A percentile compares a stretch with the other conserved stretches of the same genome.
Conservation (phyloP, 2,329 filamentous ascomycete species). For the Phialocephala subalpina region DNA sequence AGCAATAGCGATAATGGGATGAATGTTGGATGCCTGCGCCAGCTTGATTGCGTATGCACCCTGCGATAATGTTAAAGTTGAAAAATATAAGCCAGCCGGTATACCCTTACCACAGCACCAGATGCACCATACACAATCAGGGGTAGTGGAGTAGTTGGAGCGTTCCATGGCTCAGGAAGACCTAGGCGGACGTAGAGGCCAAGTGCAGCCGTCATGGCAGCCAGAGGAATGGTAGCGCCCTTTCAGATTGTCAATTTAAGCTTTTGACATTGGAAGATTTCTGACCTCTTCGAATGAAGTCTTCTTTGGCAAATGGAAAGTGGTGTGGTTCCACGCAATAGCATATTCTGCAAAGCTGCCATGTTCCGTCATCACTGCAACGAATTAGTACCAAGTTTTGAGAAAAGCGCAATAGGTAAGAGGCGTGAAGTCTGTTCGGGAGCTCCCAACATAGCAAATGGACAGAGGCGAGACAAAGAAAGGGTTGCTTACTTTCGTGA, state of each 20-base stretch:
- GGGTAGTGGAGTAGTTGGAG: constrained; percentile 31
- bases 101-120: constrained; percentile 36
- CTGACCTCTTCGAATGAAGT: constrained; percentile 42
- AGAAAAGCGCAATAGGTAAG: too few species aligned
- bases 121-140: constrained; percentile 42
- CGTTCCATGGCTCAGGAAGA: constrained; percentile 50
- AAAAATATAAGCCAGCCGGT: background rate
- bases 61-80: constrained; percentile 24
- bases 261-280: constrained; percentile 33
- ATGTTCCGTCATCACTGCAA: constrained; percentile 54
- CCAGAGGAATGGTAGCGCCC: constrained; percentile 53
- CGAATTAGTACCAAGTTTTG: too few species aligned
- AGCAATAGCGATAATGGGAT: constrained; percentile 66
- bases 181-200: constrained; percentile 48
- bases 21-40: constrained; percentile 54
- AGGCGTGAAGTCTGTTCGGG: too few species aligned
- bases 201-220: constrained; percentile 52
- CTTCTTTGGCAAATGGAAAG: constrained; percentile 51
- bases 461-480: too few species aligned
- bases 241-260: constrained; percentile 46
- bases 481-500: constrained; percentile 49
- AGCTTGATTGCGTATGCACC: constrained; percentile 67
- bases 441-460: too few species aligned
- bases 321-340: constrained; percentile 61
- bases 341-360: constrained; percentile 70